These are phyloP conservation scores for Wallacemonas rigidus DNA, from an alignment of 208 protist species.

Conservation along the genomic window DNA sequence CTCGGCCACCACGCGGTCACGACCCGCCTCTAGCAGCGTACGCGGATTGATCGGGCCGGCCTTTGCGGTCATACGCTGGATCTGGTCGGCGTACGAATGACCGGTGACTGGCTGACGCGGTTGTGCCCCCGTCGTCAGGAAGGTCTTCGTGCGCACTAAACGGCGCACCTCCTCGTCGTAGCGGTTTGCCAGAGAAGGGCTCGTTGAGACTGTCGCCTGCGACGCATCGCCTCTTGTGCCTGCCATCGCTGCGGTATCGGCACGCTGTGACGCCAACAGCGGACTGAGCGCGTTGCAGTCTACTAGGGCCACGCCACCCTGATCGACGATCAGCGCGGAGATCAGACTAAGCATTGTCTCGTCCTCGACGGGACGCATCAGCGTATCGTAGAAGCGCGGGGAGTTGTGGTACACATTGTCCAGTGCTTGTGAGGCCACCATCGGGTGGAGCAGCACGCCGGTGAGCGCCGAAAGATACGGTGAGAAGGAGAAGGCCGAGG, in stretches of 20 bases:
- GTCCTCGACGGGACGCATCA: conserved; percentile 72
- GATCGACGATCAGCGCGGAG: conserved; percentile 37
- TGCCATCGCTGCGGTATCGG: neutral
- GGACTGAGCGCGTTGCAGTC: conserved; percentile 78
- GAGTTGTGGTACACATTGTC: conserved; percentile 79
- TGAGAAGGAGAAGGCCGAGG: conserved; percentile 46
- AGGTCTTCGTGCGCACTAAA: conserved; percentile 52
- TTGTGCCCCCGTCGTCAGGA: conserved; percentile 53
- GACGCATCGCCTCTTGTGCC: neutral
- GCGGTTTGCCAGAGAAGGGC: conserved; percentile 22
- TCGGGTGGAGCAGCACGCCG: conserved; percentile 78
- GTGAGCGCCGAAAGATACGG: conserved; percentile 77
- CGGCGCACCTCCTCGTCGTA: conserved; percentile 41
- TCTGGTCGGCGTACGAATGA: conserved; percentile 19
- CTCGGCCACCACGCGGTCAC: conserved; percentile 42
- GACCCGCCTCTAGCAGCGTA: conserved; percentile 43
- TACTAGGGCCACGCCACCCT: conserved; percentile 60
- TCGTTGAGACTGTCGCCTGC: conserved; percentile 7
- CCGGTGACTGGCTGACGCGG: conserved; percentile 21
- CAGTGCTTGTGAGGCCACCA: conserved; percentile 46
- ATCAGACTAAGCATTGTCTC: conserved; percentile 61
- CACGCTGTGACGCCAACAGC: conserved; percentile 36
- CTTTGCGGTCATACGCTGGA: conserved; percentile 30
- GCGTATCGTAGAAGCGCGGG: conserved; percentile 55
- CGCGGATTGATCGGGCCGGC: conserved; percentile 46